Evolutionary conservation across 1,284 basidiomycete genomes (phyloP), one percentile per base, ranked within the genome.

Genomic region (Wolfiporia cocos): DNA sequence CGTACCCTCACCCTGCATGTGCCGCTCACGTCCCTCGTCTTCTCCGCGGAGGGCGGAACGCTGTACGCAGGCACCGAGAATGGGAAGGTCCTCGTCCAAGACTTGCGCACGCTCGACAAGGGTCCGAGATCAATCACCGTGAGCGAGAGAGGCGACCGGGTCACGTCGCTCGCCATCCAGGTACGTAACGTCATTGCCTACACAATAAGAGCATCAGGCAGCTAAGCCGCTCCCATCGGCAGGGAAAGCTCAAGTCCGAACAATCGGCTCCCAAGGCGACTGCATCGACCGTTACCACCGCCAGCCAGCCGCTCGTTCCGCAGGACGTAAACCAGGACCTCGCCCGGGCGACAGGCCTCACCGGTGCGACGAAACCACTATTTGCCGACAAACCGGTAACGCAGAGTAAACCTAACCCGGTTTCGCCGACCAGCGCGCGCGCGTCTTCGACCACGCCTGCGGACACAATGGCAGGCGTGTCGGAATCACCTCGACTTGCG

Each of bases 21-120:
- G 1, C 62, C 69, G 3, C 55, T 85, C 9, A 78, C 80, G 3
- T 70, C 77, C 10, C 57, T 82, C 2, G 61, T 68, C 6, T 87
- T 87, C 57, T 83, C 83, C 19, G 66, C 73, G 0, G 82, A 86
- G 49, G 84, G 84, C 3, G 78, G 73, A 5, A 65, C 72, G 11
- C 61, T 87, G 39, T 83, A 80, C 52, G 49, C 78, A 3, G 84
- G 82, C 0, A 81, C 82, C 3, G 71, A 72, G 46, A 67, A 66
- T 31, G 85, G 85, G 4, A 78, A 71, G 43, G 59, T 87, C 15
- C 56, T 84, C 18, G 54, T 81, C 20, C 59, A 82, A 18, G 78
- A 85, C 49, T 61, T 86, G 18, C 76, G 83, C 23, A 67, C 71
- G 9, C 59, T 82, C 30, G 81, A 86, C 48, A 78, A 77, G 47